Evolutionary conservation across 73 alveolate genomes (phyloP), one percentile per base, ranked within the genome.

Genomic region (Paramecium octaurelia): DNA sequence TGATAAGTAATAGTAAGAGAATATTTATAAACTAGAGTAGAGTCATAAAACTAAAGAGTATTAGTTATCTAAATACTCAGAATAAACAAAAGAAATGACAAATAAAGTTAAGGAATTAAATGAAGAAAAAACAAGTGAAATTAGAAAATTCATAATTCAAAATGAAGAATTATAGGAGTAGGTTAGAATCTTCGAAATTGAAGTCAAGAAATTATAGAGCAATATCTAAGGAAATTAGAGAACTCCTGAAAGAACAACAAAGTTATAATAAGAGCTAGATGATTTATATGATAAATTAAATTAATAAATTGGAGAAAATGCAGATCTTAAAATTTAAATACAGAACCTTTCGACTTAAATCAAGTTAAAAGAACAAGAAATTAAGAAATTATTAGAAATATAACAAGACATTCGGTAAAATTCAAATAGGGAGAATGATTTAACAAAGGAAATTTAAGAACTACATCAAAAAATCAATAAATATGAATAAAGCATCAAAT

Each of bases 131-230:
- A 31, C 84, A 27, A 64, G 3, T 31, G 84, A 64, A 64, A 27
- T 64, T 2, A 64, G 84, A 64, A 64, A 64, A 64, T 64, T 31
- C 24, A 34, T 64, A 10, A 7, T 64, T 64, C 21, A 64, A 31
- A 64, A 64, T 64, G 84, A 64, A 34, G 84, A 64, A 64, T 64
- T 64, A 34, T 64, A 64, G 12, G 84, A 64, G 27, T 64, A 64
- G 9, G 27, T 34, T 14, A 64, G 84, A 64, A 64, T 14, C 4
- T 64, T 64, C n/a, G 84, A 64, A 64, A 24, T 64, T 64, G 84
- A 64, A 14, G 21, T 24, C 3, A 64, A 64, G 8, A 64, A 64
- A 7, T 34, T 64, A 64, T 27, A 64, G 24, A 27, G 84, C 2
- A 34, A 27, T 64, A 64, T 64, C 16, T 64, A 64, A 64, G 84